Evolutionary conservation across 305 asterid species (phyloP).

Genomic region (Solanum hybrid): DNA sequence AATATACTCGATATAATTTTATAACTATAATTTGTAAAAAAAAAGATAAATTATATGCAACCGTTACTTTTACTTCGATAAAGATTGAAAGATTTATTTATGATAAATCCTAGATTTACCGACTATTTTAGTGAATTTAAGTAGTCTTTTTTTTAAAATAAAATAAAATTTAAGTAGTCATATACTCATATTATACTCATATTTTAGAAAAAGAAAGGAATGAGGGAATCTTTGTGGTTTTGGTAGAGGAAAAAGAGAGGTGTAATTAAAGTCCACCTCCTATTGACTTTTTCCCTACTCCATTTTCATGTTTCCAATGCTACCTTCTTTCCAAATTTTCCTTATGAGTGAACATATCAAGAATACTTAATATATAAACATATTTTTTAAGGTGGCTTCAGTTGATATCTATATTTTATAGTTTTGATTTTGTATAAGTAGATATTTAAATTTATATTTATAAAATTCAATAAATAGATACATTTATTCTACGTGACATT

Average conservation of each 20-base stretch:
- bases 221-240: constrained; percentile 49
- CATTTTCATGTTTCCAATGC: background rate
- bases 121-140: too few species aligned
- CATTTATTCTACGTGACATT: too few species aligned
- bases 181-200: background rate
- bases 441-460: too few species aligned
- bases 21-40: too few species aligned
- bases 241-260: constrained; percentile 28
- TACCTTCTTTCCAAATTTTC: background rate
- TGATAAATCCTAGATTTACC: background rate
- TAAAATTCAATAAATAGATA: too few species aligned
- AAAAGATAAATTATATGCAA: too few species aligned
- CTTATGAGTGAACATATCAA: background rate
- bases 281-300: constrained; percentile 20
- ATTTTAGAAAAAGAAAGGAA: constrained; percentile 13
- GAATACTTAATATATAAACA: background rate
- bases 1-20: background rate
- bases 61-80: too few species aligned
- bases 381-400: too few species aligned
- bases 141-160: too few species aligned
- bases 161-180: background rate
- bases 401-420: too few species aligned
- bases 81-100: too few species aligned
- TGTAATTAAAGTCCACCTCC: constrained; percentile 32
- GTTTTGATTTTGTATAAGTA: accelerated